Evolutionary conservation across 2,329 filamentous ascomycete genomes (phyloP), one percentile per base, ranked within the genome.

Genomic region (Hymenoscyphus fructigenus): DNA sequence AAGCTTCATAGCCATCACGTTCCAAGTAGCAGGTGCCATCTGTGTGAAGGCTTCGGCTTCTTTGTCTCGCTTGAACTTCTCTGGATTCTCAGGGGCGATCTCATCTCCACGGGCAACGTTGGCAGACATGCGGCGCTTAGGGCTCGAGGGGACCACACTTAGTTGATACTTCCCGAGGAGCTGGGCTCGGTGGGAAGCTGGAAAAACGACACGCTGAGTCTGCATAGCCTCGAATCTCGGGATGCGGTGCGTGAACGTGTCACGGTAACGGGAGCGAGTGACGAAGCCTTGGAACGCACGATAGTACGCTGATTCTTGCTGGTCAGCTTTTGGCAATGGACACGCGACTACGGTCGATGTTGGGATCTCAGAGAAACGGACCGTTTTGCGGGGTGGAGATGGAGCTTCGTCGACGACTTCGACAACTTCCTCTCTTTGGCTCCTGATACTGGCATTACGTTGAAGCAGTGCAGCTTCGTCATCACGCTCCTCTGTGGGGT

Each of bases 211-310:
- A 47, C 95, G 90, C 73, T 91, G 87, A 32, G 92, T 87, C 75
- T 97, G 94, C 58, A 97, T 83, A 28, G 92, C 92, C 76, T 98
- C 94, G 66, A 94, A 96, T 59, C 95, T 90, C 28, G 91, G 85
- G 64, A 92, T 87, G 53, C 92, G 90, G 76, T 96, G 91, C 62
- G 96, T 85, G 75, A 97, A 97, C 10, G 89, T 88, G 76, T 98
- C 95, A 20, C 83, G 81, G 61, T 83, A 82, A 64, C 86, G 87
- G 15, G 86, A 87, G 36, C 86, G 85, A 65, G 91, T 84, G 57
- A 88, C 80, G 70, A 91, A 85, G 74, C 90, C 88, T 70, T 92
- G 88, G 76, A 97, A 97, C 10, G 92, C 92, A 67, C 91, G 89
- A 79, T 93, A 94, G 78, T 97, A 97, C 5, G 93, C 91, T 3